phyloP scores from a whole-genome alignment of 305 asterid species.

The Striga hermonthica region DNA sequence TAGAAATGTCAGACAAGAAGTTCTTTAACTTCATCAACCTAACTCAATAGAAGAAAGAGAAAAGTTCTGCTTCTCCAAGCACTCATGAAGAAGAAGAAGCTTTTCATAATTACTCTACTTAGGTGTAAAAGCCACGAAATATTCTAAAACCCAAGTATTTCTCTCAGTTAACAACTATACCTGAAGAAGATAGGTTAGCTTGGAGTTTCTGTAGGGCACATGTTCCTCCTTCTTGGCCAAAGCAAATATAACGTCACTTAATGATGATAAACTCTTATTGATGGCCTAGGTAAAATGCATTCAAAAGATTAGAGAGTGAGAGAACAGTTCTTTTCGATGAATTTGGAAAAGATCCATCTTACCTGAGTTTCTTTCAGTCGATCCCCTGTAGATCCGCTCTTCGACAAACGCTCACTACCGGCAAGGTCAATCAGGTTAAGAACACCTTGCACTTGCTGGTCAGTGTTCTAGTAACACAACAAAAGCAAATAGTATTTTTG shows the following conservation, averaged over 20 bases:
- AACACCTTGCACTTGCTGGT: slow-evolving; percentile 96
- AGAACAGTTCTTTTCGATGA: slow-evolving; percentile 33
- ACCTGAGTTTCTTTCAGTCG: slow-evolving; percentile 97
- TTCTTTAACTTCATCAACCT: no score
- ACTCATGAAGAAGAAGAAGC: background rate
- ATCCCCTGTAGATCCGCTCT: slow-evolving; percentile 93
- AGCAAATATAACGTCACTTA: slow-evolving; percentile 93
- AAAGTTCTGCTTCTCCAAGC: no score
- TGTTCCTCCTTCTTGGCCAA: slow-evolving; percentile 95
- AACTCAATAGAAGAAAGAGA: no score
- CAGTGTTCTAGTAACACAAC: slow-evolving; percentile 54
- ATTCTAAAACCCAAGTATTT: slow-evolving; percentile 11
- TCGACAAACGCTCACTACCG: slow-evolving; percentile 98
- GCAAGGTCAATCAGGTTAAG: no score
- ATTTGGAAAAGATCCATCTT: slow-evolving; percentile 34
- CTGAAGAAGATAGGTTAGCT: slow-evolving; percentile 97
- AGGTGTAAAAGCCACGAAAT: no score
- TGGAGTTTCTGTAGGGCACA: slow-evolving; percentile 89
- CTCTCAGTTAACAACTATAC: slow-evolving; percentile 55
- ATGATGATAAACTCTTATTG: no score
- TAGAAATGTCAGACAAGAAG: no score
- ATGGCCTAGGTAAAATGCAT: slow-evolving; percentile 39
- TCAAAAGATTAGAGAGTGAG: slow-evolving; percentile 2
- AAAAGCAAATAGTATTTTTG: background rate
- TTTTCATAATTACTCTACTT: background rate